A percentile compares a stretch with the other conserved stretches of the same genome.
Evolutionary conservation across 306 rosid species (phyloP).

Genomic region (Cucurbita maxima): DNA sequence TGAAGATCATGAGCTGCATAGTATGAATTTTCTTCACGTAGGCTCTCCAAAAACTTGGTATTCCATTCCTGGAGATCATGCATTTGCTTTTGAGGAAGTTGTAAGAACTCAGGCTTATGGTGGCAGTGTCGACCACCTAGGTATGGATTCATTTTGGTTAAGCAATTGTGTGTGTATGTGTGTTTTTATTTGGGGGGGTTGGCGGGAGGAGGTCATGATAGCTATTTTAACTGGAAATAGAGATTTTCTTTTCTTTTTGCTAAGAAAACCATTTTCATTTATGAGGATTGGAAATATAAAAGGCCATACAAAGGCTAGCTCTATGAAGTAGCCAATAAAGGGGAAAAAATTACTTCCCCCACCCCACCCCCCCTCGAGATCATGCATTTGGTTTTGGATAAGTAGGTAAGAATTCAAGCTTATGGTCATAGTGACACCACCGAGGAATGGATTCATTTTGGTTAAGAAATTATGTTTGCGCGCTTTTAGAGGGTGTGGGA

Average conservation of each 20-base stretch:
- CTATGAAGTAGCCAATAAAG: background rate
- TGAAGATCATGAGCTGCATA: slow-evolving; percentile 99
- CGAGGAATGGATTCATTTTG: slow-evolving; percentile 42
- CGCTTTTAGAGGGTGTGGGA: background rate
- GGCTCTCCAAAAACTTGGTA: slow-evolving; percentile 99
- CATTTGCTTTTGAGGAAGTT: slow-evolving; percentile 78
- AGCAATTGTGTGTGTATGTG: background rate
- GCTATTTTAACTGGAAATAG: background rate
- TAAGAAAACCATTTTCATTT: background rate
- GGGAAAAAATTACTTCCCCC: background rate
- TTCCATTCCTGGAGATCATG: slow-evolving; percentile 87
- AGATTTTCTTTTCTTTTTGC: background rate
- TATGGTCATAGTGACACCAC: slow-evolving; percentile 58
- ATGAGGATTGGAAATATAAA: background rate
- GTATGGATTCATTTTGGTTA: slow-evolving; percentile 32
- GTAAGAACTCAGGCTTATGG: slow-evolving; percentile 66
- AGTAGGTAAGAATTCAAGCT: slow-evolving; percentile 48
- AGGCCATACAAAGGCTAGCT: background rate
- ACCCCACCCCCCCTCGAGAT: slow-evolving; percentile 37
- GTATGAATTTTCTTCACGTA: slow-evolving; percentile 90
- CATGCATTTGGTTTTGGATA: slow-evolving; percentile 71
- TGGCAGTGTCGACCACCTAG: slow-evolving; percentile 66
- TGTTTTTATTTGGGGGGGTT: background rate
- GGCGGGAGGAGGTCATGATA: background rate
- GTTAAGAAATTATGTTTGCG: background rate